Evolutionary conservation across 23 red algal species (phyloP), one percentile per base, ranked within the genome.

Genomic region (Gracilaria caudata): DNA sequence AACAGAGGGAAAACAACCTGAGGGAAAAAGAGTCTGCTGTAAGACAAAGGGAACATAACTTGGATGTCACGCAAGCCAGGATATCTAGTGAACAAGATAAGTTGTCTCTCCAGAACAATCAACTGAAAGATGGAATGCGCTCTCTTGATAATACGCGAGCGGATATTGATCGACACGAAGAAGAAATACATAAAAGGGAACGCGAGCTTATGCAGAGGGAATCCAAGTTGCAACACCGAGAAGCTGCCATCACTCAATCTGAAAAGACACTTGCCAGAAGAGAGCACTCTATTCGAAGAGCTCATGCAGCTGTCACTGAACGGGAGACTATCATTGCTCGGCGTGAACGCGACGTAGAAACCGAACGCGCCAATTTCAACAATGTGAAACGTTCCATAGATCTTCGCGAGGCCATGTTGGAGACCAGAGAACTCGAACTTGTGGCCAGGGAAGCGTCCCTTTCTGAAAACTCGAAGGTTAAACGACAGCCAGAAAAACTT

Each of bases 351-450:
- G 68, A 89, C 11, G 54, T 89, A 9, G 85, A 89, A 35, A 72
- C 56, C 26, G 74, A 89, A 64, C 64, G 73, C 40, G 54, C 74
- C 68, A 79, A 60, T 17, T 78, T 89, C 23, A 46, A 89, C 35
- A 79, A 78, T 37, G 66, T 89, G 72, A 78, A 89, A 43, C 45
- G 51, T 36, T 64, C 71, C 20, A 79, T 89, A 30, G 85, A 89
- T 79, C 58, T 89, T 40, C 64, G 68, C 26, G 85, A 89, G 72
- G 74, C 46, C 40, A 55, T 89, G 85, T 61, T 89, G 40, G 54
- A 89, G 51, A 89, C 85, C 6, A 78, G 73, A 25, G 85, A 89
- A 74, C 41, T 89, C 14, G 85, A 89, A 55, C 73, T 89, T 65
- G 72, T 72, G 51, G 72, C 85, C 3, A 79, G 85, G 20, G 72